These are phyloP conservation scores for Penicillium decumbens DNA, from an alignment of 2,329 filamentous ascomycete genomes.

Conservation along the genomic window DNA sequence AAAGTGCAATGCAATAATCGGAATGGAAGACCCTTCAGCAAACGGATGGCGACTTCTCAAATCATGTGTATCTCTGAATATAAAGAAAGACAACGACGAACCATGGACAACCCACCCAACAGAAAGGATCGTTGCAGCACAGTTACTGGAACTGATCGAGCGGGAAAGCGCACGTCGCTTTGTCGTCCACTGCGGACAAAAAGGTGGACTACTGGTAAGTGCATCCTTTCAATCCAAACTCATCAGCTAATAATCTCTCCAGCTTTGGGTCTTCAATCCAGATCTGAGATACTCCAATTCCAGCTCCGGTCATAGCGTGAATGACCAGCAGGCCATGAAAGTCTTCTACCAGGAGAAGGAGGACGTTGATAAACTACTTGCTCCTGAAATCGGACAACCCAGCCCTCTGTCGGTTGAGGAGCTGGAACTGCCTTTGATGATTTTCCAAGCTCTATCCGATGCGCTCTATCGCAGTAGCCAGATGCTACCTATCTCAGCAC, in stretches of 20 bases:
- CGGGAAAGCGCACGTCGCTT: slow-evolving; percentile 55
- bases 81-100: slow-evolving; percentile 16
- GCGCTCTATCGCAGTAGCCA: slow-evolving; percentile 40
- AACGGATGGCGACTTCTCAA: slow-evolving; percentile 51
- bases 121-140: slow-evolving; percentile 48
- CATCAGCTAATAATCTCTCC: not conserved
- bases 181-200: slow-evolving; percentile 41
- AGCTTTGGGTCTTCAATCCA: slow-evolving; percentile 59
- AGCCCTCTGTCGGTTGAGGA: slow-evolving; percentile 48
- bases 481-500: slow-evolving; percentile 48
- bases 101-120: slow-evolving; percentile 31
- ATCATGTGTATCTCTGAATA: slow-evolving; percentile 38
- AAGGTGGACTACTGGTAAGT: slow-evolving; percentile 37
- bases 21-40: slow-evolving; percentile 39
- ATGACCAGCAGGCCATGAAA: slow-evolving; percentile 52
- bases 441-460: slow-evolving; percentile 37
- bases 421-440: slow-evolving; percentile 36
- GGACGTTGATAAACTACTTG: slow-evolving; percentile 34
- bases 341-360: slow-evolving; percentile 48
- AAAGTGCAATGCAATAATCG: slow-evolving; percentile 31
- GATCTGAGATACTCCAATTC: slow-evolving; percentile 55
- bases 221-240: not conserved
- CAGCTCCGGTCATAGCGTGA: slow-evolving; percentile 24
- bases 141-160: slow-evolving; percentile 54
- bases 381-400: slow-evolving; percentile 34